These are phyloP conservation scores for Diaporthe vaccinii DNA, from an alignment of 2,329 filamentous ascomycete genomes.

Conservation along the genomic window DNA sequence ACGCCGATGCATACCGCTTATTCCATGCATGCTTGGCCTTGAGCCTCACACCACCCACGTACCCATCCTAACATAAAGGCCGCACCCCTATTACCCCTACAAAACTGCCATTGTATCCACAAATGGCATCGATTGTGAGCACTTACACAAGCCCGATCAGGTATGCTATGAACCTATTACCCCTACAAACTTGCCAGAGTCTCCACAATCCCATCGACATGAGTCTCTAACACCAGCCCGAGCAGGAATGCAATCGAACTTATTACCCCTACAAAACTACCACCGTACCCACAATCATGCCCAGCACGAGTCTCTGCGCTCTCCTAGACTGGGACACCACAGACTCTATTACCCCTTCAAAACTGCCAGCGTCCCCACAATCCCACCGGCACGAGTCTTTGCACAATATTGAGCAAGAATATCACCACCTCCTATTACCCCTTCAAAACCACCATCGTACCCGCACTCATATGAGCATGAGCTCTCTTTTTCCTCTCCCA, in stretches of 20 bases:
- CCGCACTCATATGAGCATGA: background rate
- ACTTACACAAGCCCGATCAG: background rate
- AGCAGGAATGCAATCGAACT: background rate
- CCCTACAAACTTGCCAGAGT: constrained; percentile 6
- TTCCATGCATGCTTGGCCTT: background rate
- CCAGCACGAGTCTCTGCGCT: background rate
- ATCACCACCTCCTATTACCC: constrained; percentile 22
- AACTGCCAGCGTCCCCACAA: background rate
- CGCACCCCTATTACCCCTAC: constrained; percentile 14
- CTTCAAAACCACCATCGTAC: background rate
- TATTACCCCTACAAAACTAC: constrained; percentile 24
- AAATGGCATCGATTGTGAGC: background rate
- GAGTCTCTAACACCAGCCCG: constrained; percentile 1
- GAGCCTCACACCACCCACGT: constrained; percentile 19
- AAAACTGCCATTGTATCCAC: background rate
- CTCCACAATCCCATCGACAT: background rate
- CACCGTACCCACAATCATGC: background rate
- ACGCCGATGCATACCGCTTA: constrained; percentile 7
- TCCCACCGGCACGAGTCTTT: background rate
- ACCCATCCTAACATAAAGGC: background rate
- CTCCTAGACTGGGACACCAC: background rate
- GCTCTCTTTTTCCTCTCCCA: background rate
- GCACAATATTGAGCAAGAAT: constrained; percentile 1
- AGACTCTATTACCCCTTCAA: constrained; percentile 19
- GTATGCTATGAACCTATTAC: constrained; percentile 1